phyloP scores from a whole-genome alignment of 257 asterid genomes.

The Craterostigma plantagineum region DNA sequence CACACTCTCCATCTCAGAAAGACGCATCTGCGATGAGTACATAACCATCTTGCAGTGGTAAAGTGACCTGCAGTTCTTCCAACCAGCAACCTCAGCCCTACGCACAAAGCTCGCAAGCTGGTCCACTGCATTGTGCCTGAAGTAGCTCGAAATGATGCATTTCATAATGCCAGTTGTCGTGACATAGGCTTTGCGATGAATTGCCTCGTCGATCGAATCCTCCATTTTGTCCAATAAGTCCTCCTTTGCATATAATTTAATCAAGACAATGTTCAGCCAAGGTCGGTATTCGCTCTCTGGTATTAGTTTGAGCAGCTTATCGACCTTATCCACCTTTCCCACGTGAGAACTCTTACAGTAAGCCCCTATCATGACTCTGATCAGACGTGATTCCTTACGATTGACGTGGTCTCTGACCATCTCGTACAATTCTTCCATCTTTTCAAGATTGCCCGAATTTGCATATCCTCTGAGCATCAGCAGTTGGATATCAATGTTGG shows the following conservation, averaged over 20 bases:
- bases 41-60: slow-evolving; percentile 81
- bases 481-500: slow-evolving; percentile 29
- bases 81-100: slow-evolving; percentile 55
- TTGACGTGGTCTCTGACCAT: slow-evolving; percentile 29
- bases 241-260: slow-evolving; percentile 57
- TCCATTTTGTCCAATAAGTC: slow-evolving; percentile 57
- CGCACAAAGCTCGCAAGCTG: slow-evolving; percentile 41
- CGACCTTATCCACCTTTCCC: slow-evolving; percentile 39
- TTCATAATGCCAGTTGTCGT: slow-evolving; percentile 28
- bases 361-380: slow-evolving; percentile 55
- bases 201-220: slow-evolving; percentile 39
- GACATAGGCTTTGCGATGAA: slow-evolving; percentile 27
- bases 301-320: slow-evolving; percentile 31
- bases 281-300: slow-evolving; percentile 47
- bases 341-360: slow-evolving; percentile 42
- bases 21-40: slow-evolving; percentile 49
- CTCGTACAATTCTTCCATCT: slow-evolving; percentile 64
- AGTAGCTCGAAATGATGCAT: slow-evolving; percentile 47
- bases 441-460: slow-evolving; percentile 41
- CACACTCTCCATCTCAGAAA: slow-evolving; percentile 75
- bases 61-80: slow-evolving; percentile 57
- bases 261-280: slow-evolving; percentile 52
- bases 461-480: slow-evolving; percentile 85
- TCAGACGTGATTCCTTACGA: slow-evolving; percentile 19
- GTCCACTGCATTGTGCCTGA: slow-evolving; percentile 59